Conservation (phyloP, 495 filamentous ascomycete genomes). For the Pyronema omphalodes region DNA sequence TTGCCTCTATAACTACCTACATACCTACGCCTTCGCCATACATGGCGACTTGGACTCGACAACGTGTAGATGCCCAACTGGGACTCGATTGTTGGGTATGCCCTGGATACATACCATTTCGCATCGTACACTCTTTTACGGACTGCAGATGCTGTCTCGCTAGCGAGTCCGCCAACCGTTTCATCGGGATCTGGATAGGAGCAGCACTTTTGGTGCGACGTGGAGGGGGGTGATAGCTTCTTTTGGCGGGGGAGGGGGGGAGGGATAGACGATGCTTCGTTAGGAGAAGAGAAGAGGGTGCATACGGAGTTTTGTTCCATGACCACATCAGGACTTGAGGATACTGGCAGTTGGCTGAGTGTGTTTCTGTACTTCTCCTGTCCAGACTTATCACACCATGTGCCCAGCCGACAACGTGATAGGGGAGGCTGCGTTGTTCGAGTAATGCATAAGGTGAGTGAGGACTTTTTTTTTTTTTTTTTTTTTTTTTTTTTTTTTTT, state of each 20-base stretch:
- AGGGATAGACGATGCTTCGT: not conserved
- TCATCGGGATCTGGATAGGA: conserved; percentile 19
- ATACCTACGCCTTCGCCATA: not conserved
- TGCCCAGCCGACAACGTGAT: not conserved
- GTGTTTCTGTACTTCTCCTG: not conserved
- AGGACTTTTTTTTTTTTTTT: not conserved
- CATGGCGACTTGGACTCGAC: not conserved
- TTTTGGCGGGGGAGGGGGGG: too few relatives aligned
- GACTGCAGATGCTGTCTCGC: not conserved
- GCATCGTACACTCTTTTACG: not conserved
- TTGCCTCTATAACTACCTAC: not conserved
- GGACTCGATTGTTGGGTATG: conserved; percentile 19
- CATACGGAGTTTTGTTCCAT: too few relatives aligned
- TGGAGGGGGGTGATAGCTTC: not conserved
- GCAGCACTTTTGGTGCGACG: not conserved
- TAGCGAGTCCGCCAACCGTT: conserved; percentile 20
- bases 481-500: not conserved
- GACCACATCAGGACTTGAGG: too few relatives aligned
- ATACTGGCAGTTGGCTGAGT: not conserved
- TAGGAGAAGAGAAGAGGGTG: not conserved
- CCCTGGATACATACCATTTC: conserved; percentile 19
- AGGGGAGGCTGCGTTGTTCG: not conserved
- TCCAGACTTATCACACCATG: not conserved
- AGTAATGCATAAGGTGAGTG: not conserved
- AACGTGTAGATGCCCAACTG: not conserved